These are phyloP conservation scores for Beauveria scarabaeidicola DNA, from an alignment of 2,329 filamentous ascomycete species.

Conservation along the genomic window DNA sequence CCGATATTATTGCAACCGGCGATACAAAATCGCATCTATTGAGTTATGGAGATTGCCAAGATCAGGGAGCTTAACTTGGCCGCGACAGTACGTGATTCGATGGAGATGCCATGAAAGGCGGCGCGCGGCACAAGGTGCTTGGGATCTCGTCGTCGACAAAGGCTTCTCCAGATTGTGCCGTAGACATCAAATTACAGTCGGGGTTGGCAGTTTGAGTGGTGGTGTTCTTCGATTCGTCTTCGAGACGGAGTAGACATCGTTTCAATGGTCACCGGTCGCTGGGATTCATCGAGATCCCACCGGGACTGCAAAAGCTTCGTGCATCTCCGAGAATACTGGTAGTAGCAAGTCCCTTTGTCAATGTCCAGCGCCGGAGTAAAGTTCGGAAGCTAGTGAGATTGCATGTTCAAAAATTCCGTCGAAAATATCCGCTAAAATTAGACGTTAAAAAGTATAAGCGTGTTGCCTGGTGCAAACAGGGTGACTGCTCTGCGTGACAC, in stretches of 20 bases:
- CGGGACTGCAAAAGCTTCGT: not conserved
- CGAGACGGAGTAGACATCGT: too few relatives aligned
- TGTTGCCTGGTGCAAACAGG: too few relatives aligned
- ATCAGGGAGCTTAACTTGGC: not conserved
- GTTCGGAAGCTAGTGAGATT: too few relatives aligned
- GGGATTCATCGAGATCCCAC: not conserved
- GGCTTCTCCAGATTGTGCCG: not conserved
- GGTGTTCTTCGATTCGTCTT: not conserved
- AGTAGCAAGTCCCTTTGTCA: too few relatives aligned
- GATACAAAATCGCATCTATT: not conserved
- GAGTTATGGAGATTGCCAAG: not conserved
- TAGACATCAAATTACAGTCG: not conserved
- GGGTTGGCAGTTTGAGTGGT: not conserved
- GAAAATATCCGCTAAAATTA: too few relatives aligned
- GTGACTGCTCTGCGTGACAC: too few relatives aligned
- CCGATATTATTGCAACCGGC: not conserved
- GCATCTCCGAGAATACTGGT: too few relatives aligned
- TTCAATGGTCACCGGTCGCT: not conserved
- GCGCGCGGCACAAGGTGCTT: not conserved
- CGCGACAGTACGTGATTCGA: not conserved
- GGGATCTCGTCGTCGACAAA: not conserved
- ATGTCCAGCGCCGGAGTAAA: too few relatives aligned
- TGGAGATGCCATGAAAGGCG: not conserved
- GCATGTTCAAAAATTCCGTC: too few relatives aligned
- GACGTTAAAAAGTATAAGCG: too few relatives aligned